Evolutionary conservation across 495 filamentous ascomycete genomes (phyloP), one percentile per base, ranked within the genome.

Genomic region (Aspergillus haitiensis): DNA sequence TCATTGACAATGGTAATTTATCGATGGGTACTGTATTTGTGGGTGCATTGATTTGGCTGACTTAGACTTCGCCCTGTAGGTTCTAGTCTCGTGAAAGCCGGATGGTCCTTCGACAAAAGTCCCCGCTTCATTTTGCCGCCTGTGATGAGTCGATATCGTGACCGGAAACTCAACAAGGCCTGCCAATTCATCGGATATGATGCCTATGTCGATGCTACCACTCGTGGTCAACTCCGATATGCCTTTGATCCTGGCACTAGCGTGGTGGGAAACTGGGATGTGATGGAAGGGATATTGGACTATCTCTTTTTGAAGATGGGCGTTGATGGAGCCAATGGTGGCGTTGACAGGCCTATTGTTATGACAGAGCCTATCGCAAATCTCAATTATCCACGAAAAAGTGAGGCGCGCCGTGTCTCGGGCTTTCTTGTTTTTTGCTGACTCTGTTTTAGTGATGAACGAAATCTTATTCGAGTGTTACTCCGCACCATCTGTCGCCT

Each of bases 331-430:
- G 77, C 78, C 13, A 73, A 78, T 51, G 91, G 90, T 34, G 81
- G 82, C 7, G 83, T 98, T 39, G 92, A 91, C 59, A 78, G 92
- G 66, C 91, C 93, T 2, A 82, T 98, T 59, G 86, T 98, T 45
- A 95, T 98, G 91, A 98, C 94, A 0, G 94, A 98, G 71, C 88
- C 95, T 0, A 86, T 97, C 58, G 94, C 93, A 9, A 97, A 97
- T 70, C 73, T 94, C 54, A 82, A 80, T 21, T 98, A 98, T 71
- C 86, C 91, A 36, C 75, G 92, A 61, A 91, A 88, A 75, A 90
- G 92, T 96, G 73, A 60, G 87, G 37, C 1, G 9, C 8, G n/a
- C 27, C n/a, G 9, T 50, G 27, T 7, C 13, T 21, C 12, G 13
- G 31, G 12, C 31, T 11, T 8, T 16, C 3, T 56, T 31, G 5